These are phyloP conservation scores for Draba incana DNA, from an alignment of 345 rosid genomes.

Conservation along the genomic window DNA sequence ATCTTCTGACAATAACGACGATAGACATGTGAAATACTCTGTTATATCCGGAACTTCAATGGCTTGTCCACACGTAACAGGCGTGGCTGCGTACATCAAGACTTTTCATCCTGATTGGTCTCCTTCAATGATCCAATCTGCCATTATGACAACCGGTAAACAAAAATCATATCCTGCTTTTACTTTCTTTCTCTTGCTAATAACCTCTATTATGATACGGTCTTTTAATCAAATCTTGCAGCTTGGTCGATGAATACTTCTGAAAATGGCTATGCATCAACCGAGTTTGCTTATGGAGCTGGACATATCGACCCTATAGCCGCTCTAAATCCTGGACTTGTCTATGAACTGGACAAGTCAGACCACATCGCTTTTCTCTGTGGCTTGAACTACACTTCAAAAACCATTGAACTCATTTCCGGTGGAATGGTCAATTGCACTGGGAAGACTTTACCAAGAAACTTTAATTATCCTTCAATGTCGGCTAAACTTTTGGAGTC, in stretches of 20 bases:
- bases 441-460: conserved; percentile 19
- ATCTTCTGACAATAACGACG: not conserved
- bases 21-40: conserved; percentile 33
- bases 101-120: conserved; percentile 59
- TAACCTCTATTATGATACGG: not conserved
- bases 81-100: conserved; percentile 50
- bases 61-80: conserved; percentile 61
- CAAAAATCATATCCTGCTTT: not conserved
- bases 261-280: not conserved
- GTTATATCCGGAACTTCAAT: conserved; percentile 55
- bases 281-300: conserved; percentile 56
- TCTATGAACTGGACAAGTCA: conserved; percentile 32
- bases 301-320: conserved; percentile 58
- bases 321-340: conserved; percentile 50
- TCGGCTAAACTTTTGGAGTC: conserved; percentile 11
- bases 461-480: conserved; percentile 64
- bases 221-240: conserved; percentile 5
- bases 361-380: conserved; percentile 56
- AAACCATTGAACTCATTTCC: conserved; percentile 14
- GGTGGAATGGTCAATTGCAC: conserved; percentile 47
- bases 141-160: conserved; percentile 66
- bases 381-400: conserved; percentile 36
- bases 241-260: conserved; percentile 50
- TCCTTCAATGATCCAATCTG: conserved; percentile 57
- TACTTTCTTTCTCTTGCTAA: conserved; percentile 5